Percentiles rank a stretch among this genome's conserved stretches.
phyloP scores from a whole-genome alignment of 805 yeast genomes.

The Kodamaea restingae region DNA sequence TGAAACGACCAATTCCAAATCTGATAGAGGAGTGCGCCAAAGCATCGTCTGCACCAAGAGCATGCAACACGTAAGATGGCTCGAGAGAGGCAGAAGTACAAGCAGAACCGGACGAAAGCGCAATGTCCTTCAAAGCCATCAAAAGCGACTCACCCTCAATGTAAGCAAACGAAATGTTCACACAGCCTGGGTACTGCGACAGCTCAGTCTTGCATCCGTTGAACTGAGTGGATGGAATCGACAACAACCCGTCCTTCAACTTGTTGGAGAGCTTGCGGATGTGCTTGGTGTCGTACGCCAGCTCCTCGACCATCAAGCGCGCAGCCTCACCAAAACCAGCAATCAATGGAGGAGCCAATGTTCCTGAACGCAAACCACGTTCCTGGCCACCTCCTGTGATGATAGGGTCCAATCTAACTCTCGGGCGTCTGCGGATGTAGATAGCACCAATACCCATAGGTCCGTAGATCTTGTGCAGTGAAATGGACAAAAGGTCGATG shows the following conservation, averaged over 20 bases:
- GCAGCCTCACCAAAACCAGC: slow-evolving; percentile 98
- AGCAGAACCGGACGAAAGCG: slow-evolving; percentile 94
- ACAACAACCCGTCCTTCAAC: slow-evolving; percentile 65
- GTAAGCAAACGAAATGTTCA: slow-evolving; percentile 93
- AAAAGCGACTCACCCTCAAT: slow-evolving; percentile 96
- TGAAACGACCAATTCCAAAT: slow-evolving; percentile 95
- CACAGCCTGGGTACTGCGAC: slow-evolving; percentile 80
- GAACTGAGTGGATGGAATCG: slow-evolving; percentile 83
- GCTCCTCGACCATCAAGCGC: slow-evolving; percentile 69
- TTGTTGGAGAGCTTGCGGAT: slow-evolving; percentile 68
- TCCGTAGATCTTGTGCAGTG: slow-evolving; percentile 95
- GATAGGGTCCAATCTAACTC: slow-evolving; percentile 93
- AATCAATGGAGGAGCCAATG: slow-evolving; percentile 93
- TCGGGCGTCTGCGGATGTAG: slow-evolving; percentile 93
- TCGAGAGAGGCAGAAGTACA: slow-evolving; percentile 98
- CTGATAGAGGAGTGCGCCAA: slow-evolving; percentile 97
- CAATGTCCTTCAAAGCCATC: slow-evolving; percentile 97
- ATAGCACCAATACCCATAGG: slow-evolving; percentile 98
- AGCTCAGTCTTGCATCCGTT: slow-evolving; percentile 67
- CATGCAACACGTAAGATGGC: slow-evolving; percentile 94
- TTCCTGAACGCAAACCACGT: slow-evolving; percentile 95
- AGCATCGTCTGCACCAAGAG: slow-evolving; percentile 97
- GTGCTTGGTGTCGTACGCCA: slow-evolving; percentile 67
- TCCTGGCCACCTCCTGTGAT: slow-evolving; percentile 99
- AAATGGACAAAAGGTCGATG: slow-evolving; percentile 87